Percentiles rank a stretch among this genome's conserved stretches.
Conservation (phyloP, 257 asterid species). For the Scutellaria barbata region DNA sequence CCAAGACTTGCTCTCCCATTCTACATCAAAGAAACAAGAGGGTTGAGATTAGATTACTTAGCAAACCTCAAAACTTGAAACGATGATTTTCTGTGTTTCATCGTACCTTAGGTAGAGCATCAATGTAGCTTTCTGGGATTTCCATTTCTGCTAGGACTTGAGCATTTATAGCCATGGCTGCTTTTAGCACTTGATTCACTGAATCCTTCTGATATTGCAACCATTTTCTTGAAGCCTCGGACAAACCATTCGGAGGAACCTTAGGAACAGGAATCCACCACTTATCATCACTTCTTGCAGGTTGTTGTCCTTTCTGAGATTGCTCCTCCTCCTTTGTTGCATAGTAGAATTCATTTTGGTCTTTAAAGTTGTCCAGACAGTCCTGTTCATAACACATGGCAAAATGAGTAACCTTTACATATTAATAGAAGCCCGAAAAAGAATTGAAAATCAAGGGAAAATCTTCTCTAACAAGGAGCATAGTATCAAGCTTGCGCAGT, state of each 20-base stretch:
- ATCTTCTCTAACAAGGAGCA: constrained; percentile 55
- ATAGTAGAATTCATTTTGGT: constrained; percentile 60
- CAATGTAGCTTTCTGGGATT: constrained; percentile 64
- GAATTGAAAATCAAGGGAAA: constrained; percentile 18
- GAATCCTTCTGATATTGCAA: constrained; percentile 66
- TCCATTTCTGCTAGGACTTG: constrained; percentile 64
- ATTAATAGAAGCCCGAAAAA: not conserved
- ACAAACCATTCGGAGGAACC: constrained; percentile 59
- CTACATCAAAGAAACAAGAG: constrained; percentile 32
- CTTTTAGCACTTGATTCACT: constrained; percentile 64
- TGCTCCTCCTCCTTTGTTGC: constrained; percentile 48
- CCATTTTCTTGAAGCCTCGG: constrained; percentile 55
- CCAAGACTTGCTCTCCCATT: constrained; percentile 79
- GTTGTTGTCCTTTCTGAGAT: constrained; percentile 34
- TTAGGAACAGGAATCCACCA: constrained; percentile 76
- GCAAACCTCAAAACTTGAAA: not conserved
- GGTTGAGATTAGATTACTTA: not conserved
- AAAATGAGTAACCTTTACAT: not conserved
- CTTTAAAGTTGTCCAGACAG: constrained; percentile 64
- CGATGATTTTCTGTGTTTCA: constrained; percentile 2
- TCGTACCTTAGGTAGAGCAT: constrained; percentile 61
- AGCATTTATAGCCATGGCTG: constrained; percentile 78
- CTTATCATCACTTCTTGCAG: constrained; percentile 49
- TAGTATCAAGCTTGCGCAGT: constrained; percentile 56
- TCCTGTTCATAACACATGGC: constrained; percentile 40